Conservation (phyloP, 495 filamentous ascomycete species). For the Penicillium macrosclerotiorum region DNA sequence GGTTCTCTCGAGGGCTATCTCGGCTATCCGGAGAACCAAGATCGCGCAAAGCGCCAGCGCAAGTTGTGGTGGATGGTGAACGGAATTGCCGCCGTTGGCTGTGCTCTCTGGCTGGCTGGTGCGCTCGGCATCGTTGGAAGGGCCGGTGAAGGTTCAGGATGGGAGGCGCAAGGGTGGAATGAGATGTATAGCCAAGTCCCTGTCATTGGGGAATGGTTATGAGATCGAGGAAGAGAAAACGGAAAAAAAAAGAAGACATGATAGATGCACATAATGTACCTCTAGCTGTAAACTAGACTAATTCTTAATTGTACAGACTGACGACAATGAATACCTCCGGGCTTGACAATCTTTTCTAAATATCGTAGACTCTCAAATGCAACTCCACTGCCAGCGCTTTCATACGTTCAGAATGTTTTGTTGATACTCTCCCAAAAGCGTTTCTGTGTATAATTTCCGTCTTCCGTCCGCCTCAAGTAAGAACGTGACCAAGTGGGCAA, state of each 20-base stretch:
- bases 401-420: too few relatives aligned
- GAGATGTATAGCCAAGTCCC: slow-evolving; percentile 58
- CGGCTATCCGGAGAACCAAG: slow-evolving; percentile 35
- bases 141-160: slow-evolving; percentile 68
- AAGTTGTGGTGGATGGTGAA: slow-evolving; percentile 70
- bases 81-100: slow-evolving; percentile 53
- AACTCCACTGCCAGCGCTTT: too few relatives aligned
- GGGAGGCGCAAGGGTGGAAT: slow-evolving; percentile 79
- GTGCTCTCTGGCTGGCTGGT: slow-evolving; percentile 75
- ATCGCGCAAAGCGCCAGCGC: slow-evolving; percentile 44
- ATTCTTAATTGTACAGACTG: too few relatives aligned
- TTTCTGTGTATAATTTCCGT: too few relatives aligned
- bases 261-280: slow-evolving; percentile 9
- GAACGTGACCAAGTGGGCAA: too few relatives aligned
- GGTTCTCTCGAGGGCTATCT: slow-evolving; percentile 37
- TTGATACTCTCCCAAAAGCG: too few relatives aligned
- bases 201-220: slow-evolving; percentile 51
- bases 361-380: too few relatives aligned
- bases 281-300: slow-evolving; percentile 5
- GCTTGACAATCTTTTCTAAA: too few relatives aligned
- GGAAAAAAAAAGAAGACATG: not conserved
- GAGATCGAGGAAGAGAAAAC: not conserved
- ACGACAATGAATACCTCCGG: too few relatives aligned
- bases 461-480: too few relatives aligned
- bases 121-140: slow-evolving; percentile 73